A percentile compares a stretch with the other conserved stretches of the same genome.
Evolutionary conservation across 768 basidiomycete genomes (phyloP).

Genomic region (Favolaschia claudopus): DNA sequence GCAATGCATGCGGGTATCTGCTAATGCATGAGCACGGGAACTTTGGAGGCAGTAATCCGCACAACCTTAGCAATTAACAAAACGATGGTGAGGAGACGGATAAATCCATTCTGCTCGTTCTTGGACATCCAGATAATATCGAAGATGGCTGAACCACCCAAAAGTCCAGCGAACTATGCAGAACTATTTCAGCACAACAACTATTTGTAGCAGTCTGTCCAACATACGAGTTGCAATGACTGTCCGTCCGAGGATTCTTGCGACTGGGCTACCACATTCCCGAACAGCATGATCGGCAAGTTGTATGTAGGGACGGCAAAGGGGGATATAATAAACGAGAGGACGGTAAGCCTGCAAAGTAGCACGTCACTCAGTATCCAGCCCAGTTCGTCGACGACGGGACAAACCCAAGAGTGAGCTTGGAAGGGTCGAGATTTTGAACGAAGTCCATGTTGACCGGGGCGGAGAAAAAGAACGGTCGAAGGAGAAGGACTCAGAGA

Average conservation of each 20-base stretch:
- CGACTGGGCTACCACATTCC: constrained; percentile 62
- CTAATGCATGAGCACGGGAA: neutral
- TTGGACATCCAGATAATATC: constrained; percentile 76
- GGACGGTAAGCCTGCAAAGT: constrained; percentile 59
- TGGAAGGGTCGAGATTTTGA: constrained; percentile 75
- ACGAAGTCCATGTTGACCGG: constrained; percentile 69
- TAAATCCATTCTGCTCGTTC: constrained; percentile 62
- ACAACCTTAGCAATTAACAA: constrained; percentile 66
- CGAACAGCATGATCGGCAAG: constrained; percentile 84
- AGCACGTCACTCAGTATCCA: no score
- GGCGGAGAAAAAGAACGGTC: no score
- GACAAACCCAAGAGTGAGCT: constrained; percentile 69
- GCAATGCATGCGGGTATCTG: constrained; percentile 69
- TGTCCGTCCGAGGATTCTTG: constrained; percentile 73
- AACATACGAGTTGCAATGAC: constrained; percentile 67
- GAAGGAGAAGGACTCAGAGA: no score
- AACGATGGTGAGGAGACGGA: constrained; percentile 61
- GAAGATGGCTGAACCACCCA: constrained; percentile 67
- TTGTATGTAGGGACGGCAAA: constrained; percentile 76
- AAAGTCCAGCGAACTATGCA: constrained; percentile 67
- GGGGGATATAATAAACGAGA: constrained; percentile 66
- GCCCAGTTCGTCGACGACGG: no score
- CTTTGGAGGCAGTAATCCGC: neutral
- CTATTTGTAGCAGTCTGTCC: neutral
- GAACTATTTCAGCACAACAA: neutral